phyloP scores from a whole-genome alignment of 176 grass and related monocot species.

The Themeda triandra region DNA sequence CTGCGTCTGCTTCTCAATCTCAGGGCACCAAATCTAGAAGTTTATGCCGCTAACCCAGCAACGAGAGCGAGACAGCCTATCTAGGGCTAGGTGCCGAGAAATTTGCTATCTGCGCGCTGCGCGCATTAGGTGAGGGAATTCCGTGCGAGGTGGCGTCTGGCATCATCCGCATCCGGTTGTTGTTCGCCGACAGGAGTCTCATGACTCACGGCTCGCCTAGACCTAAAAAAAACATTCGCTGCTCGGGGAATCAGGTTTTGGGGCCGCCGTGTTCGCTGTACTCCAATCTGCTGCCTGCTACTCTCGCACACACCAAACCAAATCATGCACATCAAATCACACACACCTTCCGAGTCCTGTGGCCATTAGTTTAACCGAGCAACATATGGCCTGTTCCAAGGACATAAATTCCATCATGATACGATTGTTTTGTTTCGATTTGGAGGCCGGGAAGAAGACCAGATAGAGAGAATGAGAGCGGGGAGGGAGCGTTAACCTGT shows the following conservation, averaged over 20 bases:
- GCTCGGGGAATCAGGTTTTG: not conserved
- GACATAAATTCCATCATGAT: constrained; percentile 67
- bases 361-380: constrained; percentile 31
- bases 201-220: constrained; percentile 28
- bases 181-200: constrained; percentile 49
- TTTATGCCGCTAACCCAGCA: not conserved
- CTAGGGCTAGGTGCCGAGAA: constrained; percentile 23
- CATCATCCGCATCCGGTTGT: constrained; percentile 30
- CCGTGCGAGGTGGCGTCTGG: constrained; percentile 40
- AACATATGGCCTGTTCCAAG: not conserved
- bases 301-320: not conserved
- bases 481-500: not conserved
- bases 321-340: constrained; percentile 49
- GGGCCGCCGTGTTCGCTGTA: not conserved
- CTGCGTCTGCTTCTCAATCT: constrained; percentile 13
- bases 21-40: constrained; percentile 27
- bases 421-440: constrained; percentile 39
- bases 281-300: not conserved
- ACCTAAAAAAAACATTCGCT: constrained; percentile 31
- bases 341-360: not conserved
- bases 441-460: not conserved
- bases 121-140: constrained; percentile 58
- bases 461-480: no score
- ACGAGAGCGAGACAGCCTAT: constrained; percentile 1
- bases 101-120: constrained; percentile 6